Base-by-base conservation (phyloP, 2,329 filamentous ascomycete species). In the Conoideocrella luteorostrata region DNA sequence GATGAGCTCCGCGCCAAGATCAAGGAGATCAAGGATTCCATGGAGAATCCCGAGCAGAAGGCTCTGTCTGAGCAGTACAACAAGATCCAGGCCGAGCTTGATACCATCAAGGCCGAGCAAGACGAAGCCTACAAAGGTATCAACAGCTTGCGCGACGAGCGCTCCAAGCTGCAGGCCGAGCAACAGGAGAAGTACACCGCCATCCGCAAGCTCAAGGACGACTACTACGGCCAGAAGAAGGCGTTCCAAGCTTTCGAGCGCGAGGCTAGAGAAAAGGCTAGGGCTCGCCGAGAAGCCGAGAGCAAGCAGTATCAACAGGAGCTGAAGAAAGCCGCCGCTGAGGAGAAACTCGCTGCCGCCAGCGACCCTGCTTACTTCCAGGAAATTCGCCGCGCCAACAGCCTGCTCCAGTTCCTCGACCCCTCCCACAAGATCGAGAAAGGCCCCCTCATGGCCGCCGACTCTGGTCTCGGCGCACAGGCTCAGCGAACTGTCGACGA, bases 41-140 rank as follows among this genome's bases (percentile, higher is more conserved):
- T 96, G 61, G 90, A 96, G 58, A 89, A 95, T 67, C 89, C 93
- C 17, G 91, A 95, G 68, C 80, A 85, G 55, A 91, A 88, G 72
- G 88, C 88, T 5, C 74, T 96, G 47, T 88, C 82, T 58, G 89
- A 96, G 51, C 80, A 85, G 62, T 97, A 95, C 73, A 82, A 78
- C 60, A 78, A 80, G 65, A 81, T 96, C 60, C 86, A 93, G 70
- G 80, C 83, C 53, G 90, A 98, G 72, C 75, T 97, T 41, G 89
- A 97, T 63, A 66, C 72, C 48, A 87, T 98, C 71, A 95, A 94
- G 74, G 85, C 84, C 38, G 87, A 95, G 71, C 88, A 95, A 68
- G 89, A 97, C 59, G 81, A 84, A 53, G 88, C 84, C 28, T 95
- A 85, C 78, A 94, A 95, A 78, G 86, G 82, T 71, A 72, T 96